These are phyloP conservation scores for Coprinellus aureogranulatus DNA, from an alignment of 768 basidiomycete species.

Conservation along the genomic window DNA sequence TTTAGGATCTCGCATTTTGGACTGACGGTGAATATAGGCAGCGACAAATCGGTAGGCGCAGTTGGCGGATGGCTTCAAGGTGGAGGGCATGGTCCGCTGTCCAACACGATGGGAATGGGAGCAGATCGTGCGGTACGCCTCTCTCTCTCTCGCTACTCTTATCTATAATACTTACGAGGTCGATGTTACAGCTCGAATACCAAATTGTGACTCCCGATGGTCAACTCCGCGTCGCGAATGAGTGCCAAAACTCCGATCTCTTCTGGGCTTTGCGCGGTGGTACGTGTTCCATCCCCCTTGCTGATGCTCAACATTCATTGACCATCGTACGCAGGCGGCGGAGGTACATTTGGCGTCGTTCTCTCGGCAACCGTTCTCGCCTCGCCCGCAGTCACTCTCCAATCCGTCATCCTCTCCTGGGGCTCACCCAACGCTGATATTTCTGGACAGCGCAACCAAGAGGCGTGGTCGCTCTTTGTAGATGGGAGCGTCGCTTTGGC, in stretches of 20 bases:
- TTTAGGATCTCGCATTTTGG: background rate
- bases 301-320: no score
- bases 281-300: background rate
- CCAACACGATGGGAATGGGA: constrained; percentile 44
- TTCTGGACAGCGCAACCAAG: constrained; percentile 23
- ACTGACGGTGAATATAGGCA: constrained; percentile 9
- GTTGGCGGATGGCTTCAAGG: constrained; percentile 45
- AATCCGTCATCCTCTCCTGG: constrained; percentile 34
- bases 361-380: constrained; percentile 35
- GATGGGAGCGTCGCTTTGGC: constrained; percentile 42
- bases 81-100: constrained; percentile 44
- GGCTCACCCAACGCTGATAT: constrained; percentile 1
- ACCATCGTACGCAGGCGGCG: no score
- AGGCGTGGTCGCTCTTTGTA: constrained; percentile 35
- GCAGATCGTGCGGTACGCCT: constrained; percentile 40
- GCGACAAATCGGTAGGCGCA: constrained; percentile 40
- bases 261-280: constrained; percentile 49
- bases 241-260: constrained; percentile 40
- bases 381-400: constrained; percentile 34
- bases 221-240: constrained; percentile 36
- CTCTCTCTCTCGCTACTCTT: background rate
- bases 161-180: no score
- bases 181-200: constrained; percentile 26
- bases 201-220: constrained; percentile 45
- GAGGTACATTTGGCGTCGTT: constrained; percentile 42